A percentile compares a stretch with the other conserved stretches of the same genome.
phyloP scores from a whole-genome alignment of 768 basidiomycete species.

The Agrocybe chaxingu region DNA sequence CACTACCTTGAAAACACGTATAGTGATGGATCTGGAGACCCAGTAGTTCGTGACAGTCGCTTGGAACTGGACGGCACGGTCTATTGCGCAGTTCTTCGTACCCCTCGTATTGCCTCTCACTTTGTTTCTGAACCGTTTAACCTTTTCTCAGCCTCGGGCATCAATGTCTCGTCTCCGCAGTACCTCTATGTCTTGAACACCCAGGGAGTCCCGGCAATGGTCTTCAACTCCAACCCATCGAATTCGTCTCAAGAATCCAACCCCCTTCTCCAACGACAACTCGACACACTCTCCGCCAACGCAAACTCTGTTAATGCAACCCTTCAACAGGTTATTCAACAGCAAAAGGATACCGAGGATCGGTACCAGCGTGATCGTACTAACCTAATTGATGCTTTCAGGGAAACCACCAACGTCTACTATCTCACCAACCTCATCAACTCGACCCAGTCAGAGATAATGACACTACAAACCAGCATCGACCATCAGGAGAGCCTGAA shows the following conservation, averaged over 20 bases:
- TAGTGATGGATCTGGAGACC: too few species aligned
- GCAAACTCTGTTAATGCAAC: neutral
- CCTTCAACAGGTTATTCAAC: neutral
- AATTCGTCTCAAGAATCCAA: neutral
- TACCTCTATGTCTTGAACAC: neutral
- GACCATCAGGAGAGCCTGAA: too few species aligned
- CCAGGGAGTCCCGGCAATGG: neutral
- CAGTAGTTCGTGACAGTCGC: neutral
- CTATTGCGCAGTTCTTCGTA: neutral
- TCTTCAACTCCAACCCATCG: too few species aligned
- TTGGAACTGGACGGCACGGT: conserved; percentile 2
- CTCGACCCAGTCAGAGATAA: too few species aligned
- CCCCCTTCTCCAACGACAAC: neutral
- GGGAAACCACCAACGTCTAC: too few species aligned
- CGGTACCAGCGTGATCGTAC: neutral
- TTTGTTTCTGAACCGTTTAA: too few species aligned
- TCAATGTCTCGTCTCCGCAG: neutral
- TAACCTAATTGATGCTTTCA: neutral
- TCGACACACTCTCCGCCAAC: neutral
- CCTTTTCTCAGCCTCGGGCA: neutral
- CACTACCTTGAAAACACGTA: too few species aligned
- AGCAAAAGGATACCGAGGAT: neutral
- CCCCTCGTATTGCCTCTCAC: too few species aligned
- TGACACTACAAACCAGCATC: too few species aligned
- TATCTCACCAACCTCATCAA: too few species aligned